Evolutionary conservation across 345 rosid species (phyloP), one percentile per base, ranked within the genome.

Genomic region (Cardamine resedifolia): DNA sequence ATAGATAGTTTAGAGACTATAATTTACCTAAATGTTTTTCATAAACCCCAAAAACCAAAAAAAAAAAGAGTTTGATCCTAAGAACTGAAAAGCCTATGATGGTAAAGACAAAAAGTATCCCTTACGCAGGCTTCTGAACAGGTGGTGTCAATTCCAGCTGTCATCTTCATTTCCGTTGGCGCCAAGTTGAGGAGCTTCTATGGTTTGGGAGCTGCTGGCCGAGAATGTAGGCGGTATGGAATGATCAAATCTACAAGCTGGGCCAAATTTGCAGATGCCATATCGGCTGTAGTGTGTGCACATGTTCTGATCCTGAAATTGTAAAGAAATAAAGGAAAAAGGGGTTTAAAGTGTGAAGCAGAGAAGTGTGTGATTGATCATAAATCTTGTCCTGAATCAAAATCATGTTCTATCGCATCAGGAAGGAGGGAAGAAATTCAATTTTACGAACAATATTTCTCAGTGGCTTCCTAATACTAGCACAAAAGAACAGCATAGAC

Each of bases 181-280:
- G 12, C 63, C 39, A 27, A 6, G 34, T 58, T 71, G 80, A 65
- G 76, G 68, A 58, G 64, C 72, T 65, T 71, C 80, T 36, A 71
- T n/a, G 14, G 57, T 24, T 71, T 65, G 77, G 34, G 76, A 71
- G 68, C 76, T 64, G 62, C 68, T 82, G 72, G 76, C 3, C 2
- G 61, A 76, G 71, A 70, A 76, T 57, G 81, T 72, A 50, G 79
- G 81, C 21, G 86, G 86, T 64, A 77, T 19, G 20, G 80, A 71
- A 41, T 77, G 80, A 58, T 77, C 80, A 30, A 77, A 77, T 85
- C 83, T 92, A 81, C 99, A 92, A 36, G 96, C 91, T 62, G 98
- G 98, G 18, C 99, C 99, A 58, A 87, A 96, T 82, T 92, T 96
- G 88, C 98, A 92, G 66, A 92, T 90, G 59, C 98, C 99, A 74